A percentile compares a stretch with the other conserved stretches of the same genome.
Conservation (phyloP, 116 monocot species). For the Iris pallida region DNA sequence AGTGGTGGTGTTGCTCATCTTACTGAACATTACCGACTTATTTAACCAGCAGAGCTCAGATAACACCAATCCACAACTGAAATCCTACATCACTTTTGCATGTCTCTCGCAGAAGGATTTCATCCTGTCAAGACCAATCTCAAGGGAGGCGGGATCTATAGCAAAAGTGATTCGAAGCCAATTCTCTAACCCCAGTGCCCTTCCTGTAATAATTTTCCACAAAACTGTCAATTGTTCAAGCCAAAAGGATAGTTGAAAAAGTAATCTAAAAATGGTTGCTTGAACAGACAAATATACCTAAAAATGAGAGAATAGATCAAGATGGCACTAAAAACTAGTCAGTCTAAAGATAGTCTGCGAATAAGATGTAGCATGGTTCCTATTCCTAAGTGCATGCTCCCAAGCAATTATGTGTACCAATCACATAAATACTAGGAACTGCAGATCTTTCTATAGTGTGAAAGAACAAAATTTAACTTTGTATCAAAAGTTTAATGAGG, state of each 20-base stretch:
- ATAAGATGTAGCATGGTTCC: not conserved
- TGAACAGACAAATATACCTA: not conserved
- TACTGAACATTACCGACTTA: not conserved
- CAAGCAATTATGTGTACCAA: no score
- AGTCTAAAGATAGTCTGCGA: not conserved
- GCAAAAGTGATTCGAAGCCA: conserved; percentile 81
- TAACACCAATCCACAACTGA: conserved; percentile 1
- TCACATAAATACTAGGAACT: no score
- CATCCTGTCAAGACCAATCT: conserved; percentile 42
- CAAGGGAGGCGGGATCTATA: conserved; percentile 40
- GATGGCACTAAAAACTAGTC: not conserved
- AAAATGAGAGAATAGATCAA: not conserved
- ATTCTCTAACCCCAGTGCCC: conserved; percentile 39
- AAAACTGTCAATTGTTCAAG: not conserved
- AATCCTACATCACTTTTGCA: conserved; percentile 19
- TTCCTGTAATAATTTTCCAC: conserved; percentile 27
- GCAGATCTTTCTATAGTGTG: no score
- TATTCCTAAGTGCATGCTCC: not conserved
- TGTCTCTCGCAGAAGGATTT: conserved; percentile 72
- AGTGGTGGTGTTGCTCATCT: not conserved
- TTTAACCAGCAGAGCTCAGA: not conserved
- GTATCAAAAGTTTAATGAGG: no score
- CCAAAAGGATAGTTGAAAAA: not conserved
- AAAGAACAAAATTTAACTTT: no score
- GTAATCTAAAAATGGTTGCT: not conserved